phyloP scores from a whole-genome alignment of 345 rosid genomes.

The Gossypium thurberi region DNA sequence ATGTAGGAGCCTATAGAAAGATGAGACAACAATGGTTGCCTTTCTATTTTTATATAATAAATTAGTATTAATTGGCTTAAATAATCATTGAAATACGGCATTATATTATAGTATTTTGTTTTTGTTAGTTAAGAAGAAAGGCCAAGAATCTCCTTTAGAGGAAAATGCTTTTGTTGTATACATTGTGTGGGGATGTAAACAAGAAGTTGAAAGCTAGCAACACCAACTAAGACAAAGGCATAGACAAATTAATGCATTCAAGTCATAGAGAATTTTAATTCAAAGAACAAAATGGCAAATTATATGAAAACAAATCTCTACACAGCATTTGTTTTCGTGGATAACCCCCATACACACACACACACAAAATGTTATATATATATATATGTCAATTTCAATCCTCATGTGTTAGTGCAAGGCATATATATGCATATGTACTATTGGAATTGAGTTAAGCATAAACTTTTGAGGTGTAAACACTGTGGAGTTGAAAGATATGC shows the following conservation, averaged over 20 bases:
- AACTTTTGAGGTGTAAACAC: not conserved
- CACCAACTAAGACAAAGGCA: not conserved
- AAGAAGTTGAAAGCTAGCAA: not conserved
- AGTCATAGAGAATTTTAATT: conserved; percentile 14
- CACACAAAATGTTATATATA: no score
- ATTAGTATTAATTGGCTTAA: not conserved
- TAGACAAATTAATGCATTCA: not conserved
- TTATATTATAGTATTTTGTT: no score
- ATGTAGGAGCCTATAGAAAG: not conserved
- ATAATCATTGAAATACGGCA: not conserved
- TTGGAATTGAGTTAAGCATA: not conserved
- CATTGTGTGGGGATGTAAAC: not conserved
- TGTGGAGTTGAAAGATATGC: not conserved
- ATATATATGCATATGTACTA: not conserved
- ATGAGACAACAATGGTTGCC: not conserved
- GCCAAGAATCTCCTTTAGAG: conserved; percentile 2
- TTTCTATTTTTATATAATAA: not conserved
- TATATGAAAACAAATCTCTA: conserved; percentile 9
- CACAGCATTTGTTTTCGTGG: conserved; percentile 15
- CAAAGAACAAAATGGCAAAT: conserved; percentile 14
- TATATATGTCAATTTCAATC: no score
- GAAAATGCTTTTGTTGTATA: not conserved
- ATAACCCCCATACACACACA: not conserved
- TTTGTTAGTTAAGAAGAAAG: not conserved
- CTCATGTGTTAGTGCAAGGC: not conserved